These are phyloP conservation scores for Osmanthus fragrans DNA, from an alignment of 257 asterid genomes.

Conservation along the genomic window DNA sequence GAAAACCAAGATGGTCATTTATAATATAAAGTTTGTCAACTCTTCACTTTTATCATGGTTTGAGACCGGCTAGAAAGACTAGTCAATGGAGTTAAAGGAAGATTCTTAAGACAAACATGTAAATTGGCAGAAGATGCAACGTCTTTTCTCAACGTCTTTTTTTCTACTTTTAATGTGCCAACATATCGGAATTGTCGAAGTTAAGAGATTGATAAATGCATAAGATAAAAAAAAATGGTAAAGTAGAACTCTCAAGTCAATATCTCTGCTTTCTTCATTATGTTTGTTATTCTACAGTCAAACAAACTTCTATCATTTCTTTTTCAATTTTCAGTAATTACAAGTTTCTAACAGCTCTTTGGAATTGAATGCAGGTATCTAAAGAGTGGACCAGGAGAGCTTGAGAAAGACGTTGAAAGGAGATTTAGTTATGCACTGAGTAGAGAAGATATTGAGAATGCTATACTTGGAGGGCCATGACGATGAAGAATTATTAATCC, in stretches of 20 bases:
- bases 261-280: not conserved
- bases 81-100: not conserved
- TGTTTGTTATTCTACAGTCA: not conserved
- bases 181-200: not conserved
- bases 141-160: not conserved
- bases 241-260: not conserved
- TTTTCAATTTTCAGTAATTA: not conserved
- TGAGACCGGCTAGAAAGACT: not conserved
- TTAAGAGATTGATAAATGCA: no score
- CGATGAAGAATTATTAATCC: not conserved
- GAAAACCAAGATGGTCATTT: not conserved
- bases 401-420: constrained; percentile 90
- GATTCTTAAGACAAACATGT: not conserved
- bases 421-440: constrained; percentile 95
- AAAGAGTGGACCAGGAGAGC: constrained; percentile 77
- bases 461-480: constrained; percentile 97
- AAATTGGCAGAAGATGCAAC: no score
- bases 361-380: constrained; percentile 63
- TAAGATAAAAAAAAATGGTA: not conserved
- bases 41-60: no score
- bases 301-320: not conserved
- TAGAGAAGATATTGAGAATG: constrained; percentile 96
- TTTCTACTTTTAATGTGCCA: not conserved
- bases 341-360: not conserved
- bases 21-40: not conserved